Conservation (phyloP, 129 eudicot species). For the Chrysanthemum seticuspe region DNA sequence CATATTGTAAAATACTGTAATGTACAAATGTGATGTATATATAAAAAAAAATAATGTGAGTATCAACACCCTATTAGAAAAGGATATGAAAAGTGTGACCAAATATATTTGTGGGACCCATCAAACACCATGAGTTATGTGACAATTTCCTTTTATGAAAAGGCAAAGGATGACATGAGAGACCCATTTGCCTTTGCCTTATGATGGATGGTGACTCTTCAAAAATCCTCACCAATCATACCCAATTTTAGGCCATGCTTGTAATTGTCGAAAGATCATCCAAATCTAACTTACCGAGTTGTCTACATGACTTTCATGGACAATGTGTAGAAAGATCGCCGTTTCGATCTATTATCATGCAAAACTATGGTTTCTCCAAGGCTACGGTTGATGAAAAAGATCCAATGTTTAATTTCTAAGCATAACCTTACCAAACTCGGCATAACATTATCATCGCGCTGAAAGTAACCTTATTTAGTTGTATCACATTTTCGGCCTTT, state of each 20-base stretch:
- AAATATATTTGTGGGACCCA: slow-evolving; percentile 12
- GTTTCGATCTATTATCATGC: not conserved
- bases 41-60: too few species aligned
- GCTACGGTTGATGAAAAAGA: too few species aligned
- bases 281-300: not conserved
- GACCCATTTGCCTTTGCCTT: not conserved
- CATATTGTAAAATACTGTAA: too few species aligned
- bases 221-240: not conserved
- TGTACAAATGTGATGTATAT: too few species aligned
- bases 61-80: not conserved
- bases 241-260: slow-evolving; percentile 10
- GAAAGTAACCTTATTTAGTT: too few species aligned
- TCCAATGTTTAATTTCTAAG: too few species aligned
- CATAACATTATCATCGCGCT: too few species aligned
- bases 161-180: slow-evolving; percentile 23
- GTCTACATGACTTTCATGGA: not conserved
- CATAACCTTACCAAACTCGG: too few species aligned
- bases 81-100: not conserved
- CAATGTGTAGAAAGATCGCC: not conserved
- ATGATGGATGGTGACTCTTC: slow-evolving; percentile 19
- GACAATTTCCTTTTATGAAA: slow-evolving; percentile 5
- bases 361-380: not conserved
- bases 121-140: slow-evolving; percentile 12
- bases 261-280: not conserved
- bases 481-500: too few species aligned